phyloP scores from a whole-genome alignment of 108 stramenopile species.

The Cylindrotheca fusiformis region DNA sequence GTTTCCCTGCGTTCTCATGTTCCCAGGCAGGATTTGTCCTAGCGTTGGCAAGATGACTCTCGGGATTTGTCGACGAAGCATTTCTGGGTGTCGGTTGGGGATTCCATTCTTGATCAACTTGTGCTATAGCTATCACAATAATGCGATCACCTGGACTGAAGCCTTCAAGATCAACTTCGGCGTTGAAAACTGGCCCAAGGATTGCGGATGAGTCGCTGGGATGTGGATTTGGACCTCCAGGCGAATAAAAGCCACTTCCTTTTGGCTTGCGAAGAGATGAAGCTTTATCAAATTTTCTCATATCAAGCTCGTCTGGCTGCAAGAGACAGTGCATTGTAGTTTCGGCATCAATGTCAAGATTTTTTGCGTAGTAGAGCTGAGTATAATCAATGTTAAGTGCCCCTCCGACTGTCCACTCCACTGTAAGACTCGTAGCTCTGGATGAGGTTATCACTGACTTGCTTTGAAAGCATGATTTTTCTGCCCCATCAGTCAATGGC shows the following conservation, averaged over 20 bases:
- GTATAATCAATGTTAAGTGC: constrained; percentile 60
- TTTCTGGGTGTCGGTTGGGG: not conserved
- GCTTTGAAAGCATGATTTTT: not conserved
- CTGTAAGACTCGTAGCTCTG: not conserved
- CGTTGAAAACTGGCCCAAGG: constrained; percentile 49
- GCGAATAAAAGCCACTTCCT: constrained; percentile 24
- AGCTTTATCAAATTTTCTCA: not conserved
- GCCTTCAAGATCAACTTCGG: constrained; percentile 43
- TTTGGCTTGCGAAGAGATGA: not conserved
- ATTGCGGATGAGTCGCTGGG: not conserved
- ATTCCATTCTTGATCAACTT: constrained; percentile 63
- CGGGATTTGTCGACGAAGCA: constrained; percentile 21
- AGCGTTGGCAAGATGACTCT: constrained; percentile 86
- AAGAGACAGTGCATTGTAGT: constrained; percentile 35
- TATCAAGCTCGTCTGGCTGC: constrained; percentile 32
- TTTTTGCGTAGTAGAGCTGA: constrained; percentile 50
- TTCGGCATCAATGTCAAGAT: constrained; percentile 35
- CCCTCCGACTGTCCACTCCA: constrained; percentile 79
- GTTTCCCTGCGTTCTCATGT: constrained; percentile 39
- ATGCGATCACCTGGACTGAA: constrained; percentile 45
- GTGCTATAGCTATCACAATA: constrained; percentile 47
- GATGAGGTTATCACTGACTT: constrained; percentile 1
- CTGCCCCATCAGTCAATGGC: constrained; percentile 15
- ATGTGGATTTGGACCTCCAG: constrained; percentile 12
- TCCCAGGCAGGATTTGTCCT: constrained; percentile 80